Evolutionary conservation across 768 basidiomycete species (phyloP).

Genomic region (Glaciozyma martinii): DNA sequence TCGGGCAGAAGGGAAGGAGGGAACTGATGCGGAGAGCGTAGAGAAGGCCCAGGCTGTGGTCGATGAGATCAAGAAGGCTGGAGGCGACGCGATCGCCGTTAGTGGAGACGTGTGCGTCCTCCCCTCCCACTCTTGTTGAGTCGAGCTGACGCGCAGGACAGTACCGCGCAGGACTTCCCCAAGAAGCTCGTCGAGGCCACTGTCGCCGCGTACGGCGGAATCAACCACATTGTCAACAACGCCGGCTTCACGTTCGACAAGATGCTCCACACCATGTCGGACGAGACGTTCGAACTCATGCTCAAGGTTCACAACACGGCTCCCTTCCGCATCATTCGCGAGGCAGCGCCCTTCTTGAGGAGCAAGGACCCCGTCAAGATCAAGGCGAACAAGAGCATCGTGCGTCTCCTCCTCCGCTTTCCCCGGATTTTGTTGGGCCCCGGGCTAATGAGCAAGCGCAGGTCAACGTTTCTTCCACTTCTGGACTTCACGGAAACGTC

Average conservation of each 20-base stretch:
- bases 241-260: slow-evolving; percentile 65
- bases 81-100: slow-evolving; percentile 65
- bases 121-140: no score
- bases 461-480: slow-evolving; percentile 67
- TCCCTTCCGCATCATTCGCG: slow-evolving; percentile 73
- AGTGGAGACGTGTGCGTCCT: slow-evolving; percentile 55
- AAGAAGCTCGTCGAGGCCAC: slow-evolving; percentile 67
- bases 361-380: slow-evolving; percentile 53
- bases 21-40: background rate
- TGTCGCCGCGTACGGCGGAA: slow-evolving; percentile 68
- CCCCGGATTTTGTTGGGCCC: background rate
- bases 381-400: slow-evolving; percentile 56
- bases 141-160: no score
- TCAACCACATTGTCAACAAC: slow-evolving; percentile 58
- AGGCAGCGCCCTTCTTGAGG: slow-evolving; percentile 73
- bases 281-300: slow-evolving; percentile 72
- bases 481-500: slow-evolving; percentile 63
- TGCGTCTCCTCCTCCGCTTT: background rate
- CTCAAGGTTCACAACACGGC: slow-evolving; percentile 76
- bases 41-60: slow-evolving; percentile 57
- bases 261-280: slow-evolving; percentile 62
- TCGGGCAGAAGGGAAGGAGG: background rate
- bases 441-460: background rate
- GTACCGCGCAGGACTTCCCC: slow-evolving; percentile 68
- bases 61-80: slow-evolving; percentile 60